Conservation (phyloP, 192 early-diverging fungal genomes). For the Mortierella claussenii region DNA sequence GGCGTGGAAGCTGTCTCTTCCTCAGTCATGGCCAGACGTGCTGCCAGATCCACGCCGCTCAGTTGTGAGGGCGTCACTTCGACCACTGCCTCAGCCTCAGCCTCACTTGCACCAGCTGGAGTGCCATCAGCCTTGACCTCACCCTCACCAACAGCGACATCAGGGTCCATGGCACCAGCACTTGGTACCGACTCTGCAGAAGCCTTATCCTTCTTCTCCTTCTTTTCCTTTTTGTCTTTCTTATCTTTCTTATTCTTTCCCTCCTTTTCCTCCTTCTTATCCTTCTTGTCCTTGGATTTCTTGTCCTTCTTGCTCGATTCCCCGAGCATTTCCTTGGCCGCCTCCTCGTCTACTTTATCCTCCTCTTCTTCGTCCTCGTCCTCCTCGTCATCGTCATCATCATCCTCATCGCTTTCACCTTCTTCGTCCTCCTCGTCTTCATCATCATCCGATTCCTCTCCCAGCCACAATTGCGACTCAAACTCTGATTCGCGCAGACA, state of each 20-base stretch:
- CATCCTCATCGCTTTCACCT: slow-evolving; percentile 60
- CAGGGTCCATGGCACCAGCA: slow-evolving; percentile 29
- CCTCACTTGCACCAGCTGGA: slow-evolving; percentile 4
- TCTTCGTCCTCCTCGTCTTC: slow-evolving; percentile 60
- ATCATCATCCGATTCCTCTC: slow-evolving; percentile 59
- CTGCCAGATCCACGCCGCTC: slow-evolving; percentile 50
- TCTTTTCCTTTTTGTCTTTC: slow-evolving; percentile 34
- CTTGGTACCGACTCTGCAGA: slow-evolving; percentile 41
- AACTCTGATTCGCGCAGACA: slow-evolving; percentile 59
- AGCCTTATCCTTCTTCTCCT: slow-evolving; percentile 46
- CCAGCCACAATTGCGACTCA: slow-evolving; percentile 58
- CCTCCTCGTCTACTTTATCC: slow-evolving; percentile 14
- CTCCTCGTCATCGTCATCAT: slow-evolving; percentile 56
- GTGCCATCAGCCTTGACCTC: slow-evolving; percentile 1
- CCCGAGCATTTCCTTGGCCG: slow-evolving; percentile 9
- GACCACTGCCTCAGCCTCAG: background rate
- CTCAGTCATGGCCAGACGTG: slow-evolving; percentile 52
- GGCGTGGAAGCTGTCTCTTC: slow-evolving; percentile 54
- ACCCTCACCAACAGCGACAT: background rate
- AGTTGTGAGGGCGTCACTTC: slow-evolving; percentile 38
- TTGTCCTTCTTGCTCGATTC: slow-evolving; percentile 24
- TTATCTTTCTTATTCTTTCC: slow-evolving; percentile 46
- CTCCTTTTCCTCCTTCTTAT: slow-evolving; percentile 22
- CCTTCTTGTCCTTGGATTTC: slow-evolving; percentile 27
- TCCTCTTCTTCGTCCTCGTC: slow-evolving; percentile 53